Evolutionary conservation across 2,329 filamentous ascomycete species (phyloP).

Genomic region (Fusarium nygamai): DNA sequence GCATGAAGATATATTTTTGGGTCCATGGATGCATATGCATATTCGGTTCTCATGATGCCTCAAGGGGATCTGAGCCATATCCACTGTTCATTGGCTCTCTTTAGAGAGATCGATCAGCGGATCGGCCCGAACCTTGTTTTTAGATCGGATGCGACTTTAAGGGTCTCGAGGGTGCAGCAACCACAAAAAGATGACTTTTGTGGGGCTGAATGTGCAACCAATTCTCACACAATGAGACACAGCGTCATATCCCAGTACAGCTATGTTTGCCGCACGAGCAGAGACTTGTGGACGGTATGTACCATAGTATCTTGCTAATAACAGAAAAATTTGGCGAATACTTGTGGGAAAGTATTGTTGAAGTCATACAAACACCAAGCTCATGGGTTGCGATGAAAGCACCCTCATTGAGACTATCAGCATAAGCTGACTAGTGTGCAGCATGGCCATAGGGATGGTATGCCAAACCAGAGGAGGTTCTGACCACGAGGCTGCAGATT

Average conservation of each 20-base stretch:
- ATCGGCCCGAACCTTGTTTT: not conserved
- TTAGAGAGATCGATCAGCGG: not conserved
- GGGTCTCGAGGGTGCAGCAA: too few species aligned
- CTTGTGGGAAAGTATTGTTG: not conserved
- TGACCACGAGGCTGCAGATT: not conserved
- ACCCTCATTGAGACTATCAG: not conserved
- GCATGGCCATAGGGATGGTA: not conserved
- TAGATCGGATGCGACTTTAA: not conserved
- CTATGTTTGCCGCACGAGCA: not conserved
- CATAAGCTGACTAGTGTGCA: accelerated
- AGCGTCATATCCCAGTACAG: not conserved
- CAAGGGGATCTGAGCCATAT: accelerated
- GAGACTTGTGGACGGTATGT: too few species aligned
- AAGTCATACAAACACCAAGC: accelerated
- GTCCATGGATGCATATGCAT: not conserved
- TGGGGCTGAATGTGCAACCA: accelerated
- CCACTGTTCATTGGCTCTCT: not conserved
- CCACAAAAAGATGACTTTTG: not conserved
- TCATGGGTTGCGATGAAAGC: not conserved
- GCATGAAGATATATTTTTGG: too few species aligned
- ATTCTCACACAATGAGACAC: not conserved
- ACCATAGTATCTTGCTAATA: not conserved
- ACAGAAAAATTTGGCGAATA: not conserved
- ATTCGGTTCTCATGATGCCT: not conserved
- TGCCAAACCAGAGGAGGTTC: not conserved